A percentile compares a stretch with the other conserved stretches of the same genome.
These are phyloP conservation scores for Coffea canephora DNA, from an alignment of 257 asterid species.

Conservation along the genomic window DNA sequence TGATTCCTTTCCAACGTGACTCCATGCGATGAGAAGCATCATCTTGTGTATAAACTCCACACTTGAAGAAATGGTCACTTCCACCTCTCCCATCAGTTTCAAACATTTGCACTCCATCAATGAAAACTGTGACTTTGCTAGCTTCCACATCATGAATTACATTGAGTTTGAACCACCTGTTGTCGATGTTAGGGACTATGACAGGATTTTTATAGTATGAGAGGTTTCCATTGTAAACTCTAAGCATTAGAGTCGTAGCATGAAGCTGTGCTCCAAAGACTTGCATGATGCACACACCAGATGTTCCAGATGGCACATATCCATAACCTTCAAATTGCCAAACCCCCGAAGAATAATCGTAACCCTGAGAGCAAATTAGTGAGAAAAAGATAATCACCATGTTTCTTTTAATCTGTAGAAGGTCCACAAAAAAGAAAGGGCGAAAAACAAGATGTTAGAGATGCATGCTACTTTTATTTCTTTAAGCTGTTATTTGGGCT, in stretches of 20 bases:
- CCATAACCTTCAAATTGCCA: slow-evolving; percentile 43
- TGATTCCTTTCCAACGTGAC: slow-evolving; percentile 36
- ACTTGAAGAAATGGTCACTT: slow-evolving; percentile 30
- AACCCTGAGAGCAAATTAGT: slow-evolving; percentile 21
- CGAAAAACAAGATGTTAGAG: too few relatives aligned
- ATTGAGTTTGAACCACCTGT: slow-evolving; percentile 32
- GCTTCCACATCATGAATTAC: slow-evolving; percentile 36
- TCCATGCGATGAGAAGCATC: slow-evolving; percentile 37
- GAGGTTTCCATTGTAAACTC: slow-evolving; percentile 28
- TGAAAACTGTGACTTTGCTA: slow-evolving; percentile 18
- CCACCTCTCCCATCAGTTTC: slow-evolving; percentile 30
- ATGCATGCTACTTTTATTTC: too few relatives aligned
- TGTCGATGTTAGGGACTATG: slow-evolving; percentile 19
- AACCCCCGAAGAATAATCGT: slow-evolving; percentile 30
- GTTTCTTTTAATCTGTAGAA: too few relatives aligned
- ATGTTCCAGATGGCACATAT: slow-evolving; percentile 30
- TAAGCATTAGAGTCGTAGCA: slow-evolving; percentile 35
- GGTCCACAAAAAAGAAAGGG: too few relatives aligned
- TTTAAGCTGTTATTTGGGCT: too few relatives aligned
- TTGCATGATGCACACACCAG: slow-evolving; percentile 42
- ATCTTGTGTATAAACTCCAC: slow-evolving; percentile 38
- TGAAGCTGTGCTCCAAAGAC: slow-evolving; percentile 30
- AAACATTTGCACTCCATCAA: slow-evolving; percentile 23
- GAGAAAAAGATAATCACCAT: neutral
- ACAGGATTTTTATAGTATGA: slow-evolving; percentile 12